phyloP scores from a whole-genome alignment of 129 eudicot species.

The Smallanthus sonchifolius region DNA sequence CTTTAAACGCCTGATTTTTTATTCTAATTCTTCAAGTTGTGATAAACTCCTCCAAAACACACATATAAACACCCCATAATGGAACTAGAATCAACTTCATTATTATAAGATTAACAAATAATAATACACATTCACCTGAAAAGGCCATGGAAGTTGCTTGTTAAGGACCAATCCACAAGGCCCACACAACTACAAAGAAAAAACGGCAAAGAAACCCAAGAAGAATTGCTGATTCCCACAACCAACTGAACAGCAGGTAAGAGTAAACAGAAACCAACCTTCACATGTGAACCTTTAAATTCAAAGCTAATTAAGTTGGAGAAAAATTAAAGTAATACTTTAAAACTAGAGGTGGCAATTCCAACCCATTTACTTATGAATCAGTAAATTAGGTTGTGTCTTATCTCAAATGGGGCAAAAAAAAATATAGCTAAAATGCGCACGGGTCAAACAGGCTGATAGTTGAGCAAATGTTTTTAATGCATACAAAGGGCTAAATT shows the following conservation, averaged over 20 bases:
- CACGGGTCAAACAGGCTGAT: not conserved
- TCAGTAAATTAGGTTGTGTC: not conserved
- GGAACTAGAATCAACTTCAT: not conserved
- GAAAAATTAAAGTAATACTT: not conserved
- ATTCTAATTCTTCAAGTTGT: not conserved
- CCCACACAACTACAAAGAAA: conserved; percentile 59
- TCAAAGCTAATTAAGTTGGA: conserved; percentile 9
- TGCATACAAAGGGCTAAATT: not conserved
- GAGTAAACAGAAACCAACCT: conserved; percentile 46
- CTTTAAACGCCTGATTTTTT: not conserved
- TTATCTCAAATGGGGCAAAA: conserved; percentile 4
- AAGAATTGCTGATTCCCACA: conserved; percentile 54
- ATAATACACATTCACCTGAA: conserved; percentile 33
- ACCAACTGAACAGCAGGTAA: conserved; percentile 51
- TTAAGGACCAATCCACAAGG: conserved; percentile 59
- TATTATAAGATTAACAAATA: not conserved
- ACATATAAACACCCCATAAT: conserved; percentile 8
- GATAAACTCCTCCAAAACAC: conserved; percentile 6
- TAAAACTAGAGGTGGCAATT: not conserved
- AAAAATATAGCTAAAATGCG: not conserved
- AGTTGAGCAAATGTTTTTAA: not conserved
- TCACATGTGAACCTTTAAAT: conserved; percentile 44
- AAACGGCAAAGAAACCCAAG: conserved; percentile 56
- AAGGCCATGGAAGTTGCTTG: conserved; percentile 55
- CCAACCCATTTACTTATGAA: not conserved